These are phyloP conservation scores for Priceomyces medius DNA, from an alignment of 805 yeast species.

Conservation along the genomic window DNA sequence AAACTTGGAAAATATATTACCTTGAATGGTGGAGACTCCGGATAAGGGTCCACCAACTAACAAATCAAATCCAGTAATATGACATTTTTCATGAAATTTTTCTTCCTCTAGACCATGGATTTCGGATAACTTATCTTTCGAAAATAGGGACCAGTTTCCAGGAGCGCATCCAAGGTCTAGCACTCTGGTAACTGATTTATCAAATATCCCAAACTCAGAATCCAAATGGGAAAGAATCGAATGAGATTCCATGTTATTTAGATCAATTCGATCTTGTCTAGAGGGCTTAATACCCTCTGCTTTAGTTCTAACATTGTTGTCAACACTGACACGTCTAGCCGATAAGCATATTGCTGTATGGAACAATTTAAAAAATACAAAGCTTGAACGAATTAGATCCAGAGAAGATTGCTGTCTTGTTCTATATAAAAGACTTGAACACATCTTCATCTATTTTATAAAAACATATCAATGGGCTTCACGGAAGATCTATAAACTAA, in stretches of 20 bases:
- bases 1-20: conserved; percentile 68
- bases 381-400: too few relatives aligned
- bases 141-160: conserved; percentile 40
- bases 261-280: conserved; percentile 25
- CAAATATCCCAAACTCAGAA: conserved; percentile 26
- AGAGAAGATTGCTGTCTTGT: too few relatives aligned
- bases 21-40: conserved; percentile 82
- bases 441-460: too few relatives aligned
- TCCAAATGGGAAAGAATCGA: conserved; percentile 29
- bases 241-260: conserved; percentile 21
- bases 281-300: conserved; percentile 11
- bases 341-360: background rate
- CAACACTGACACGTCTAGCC: conserved; percentile 4
- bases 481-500: too few relatives aligned
- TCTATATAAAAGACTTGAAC: too few relatives aligned
- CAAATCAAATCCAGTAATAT: conserved; percentile 50
- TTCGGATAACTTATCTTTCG: conserved; percentile 25
- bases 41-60: conserved; percentile 74
- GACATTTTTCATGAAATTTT: conserved; percentile 29
- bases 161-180: conserved; percentile 43
- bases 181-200: conserved; percentile 25
- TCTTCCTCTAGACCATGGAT: conserved; percentile 28
- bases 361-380: background rate
- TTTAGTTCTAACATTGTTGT: background rate
- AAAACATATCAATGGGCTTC: too few relatives aligned